Conservation (phyloP, 2,329 filamentous ascomycete genomes). For the Apiospora marii region DNA sequence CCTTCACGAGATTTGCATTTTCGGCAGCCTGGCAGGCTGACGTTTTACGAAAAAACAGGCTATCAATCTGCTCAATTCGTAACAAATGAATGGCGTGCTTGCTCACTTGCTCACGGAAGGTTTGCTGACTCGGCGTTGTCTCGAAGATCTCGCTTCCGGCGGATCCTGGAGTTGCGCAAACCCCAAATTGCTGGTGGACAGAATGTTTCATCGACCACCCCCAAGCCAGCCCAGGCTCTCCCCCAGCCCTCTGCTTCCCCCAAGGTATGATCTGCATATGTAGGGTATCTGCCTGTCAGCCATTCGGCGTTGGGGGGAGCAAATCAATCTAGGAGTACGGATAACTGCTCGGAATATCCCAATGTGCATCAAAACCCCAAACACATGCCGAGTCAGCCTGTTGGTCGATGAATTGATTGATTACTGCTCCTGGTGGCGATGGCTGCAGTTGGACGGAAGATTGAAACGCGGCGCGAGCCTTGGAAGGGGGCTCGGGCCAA, state of each 20-base stretch:
- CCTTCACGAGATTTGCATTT: background rate
- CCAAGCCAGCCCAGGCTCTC: constrained; percentile 8
- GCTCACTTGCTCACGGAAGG: background rate
- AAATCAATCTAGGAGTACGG: background rate
- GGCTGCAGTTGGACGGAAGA: constrained; percentile 2
- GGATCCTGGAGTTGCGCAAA: constrained; percentile 13
- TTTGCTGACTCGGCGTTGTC: constrained; percentile 19
- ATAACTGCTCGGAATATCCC: constrained; percentile 1
- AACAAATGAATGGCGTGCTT: background rate
- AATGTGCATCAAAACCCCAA: background rate
- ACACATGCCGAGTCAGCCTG: constrained; percentile 7
- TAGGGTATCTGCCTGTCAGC: background rate
- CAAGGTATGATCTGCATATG: background rate
- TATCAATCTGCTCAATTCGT: background rate
- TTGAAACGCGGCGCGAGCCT: background rate
- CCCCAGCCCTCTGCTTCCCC: background rate
- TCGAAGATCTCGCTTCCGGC: constrained; percentile 11
- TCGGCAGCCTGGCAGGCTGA: background rate
- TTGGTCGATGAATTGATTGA: background rate
- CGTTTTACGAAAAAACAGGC: background rate
- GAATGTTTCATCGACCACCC: constrained; percentile 14
- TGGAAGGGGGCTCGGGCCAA: background rate
- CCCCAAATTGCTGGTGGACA: constrained; percentile 11
- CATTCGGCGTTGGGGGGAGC: background rate
- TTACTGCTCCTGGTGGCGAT: background rate